Evolutionary conservation across 768 basidiomycete species (phyloP), one percentile per base, ranked within the genome.

Genomic region (Amanita thiersii): DNA sequence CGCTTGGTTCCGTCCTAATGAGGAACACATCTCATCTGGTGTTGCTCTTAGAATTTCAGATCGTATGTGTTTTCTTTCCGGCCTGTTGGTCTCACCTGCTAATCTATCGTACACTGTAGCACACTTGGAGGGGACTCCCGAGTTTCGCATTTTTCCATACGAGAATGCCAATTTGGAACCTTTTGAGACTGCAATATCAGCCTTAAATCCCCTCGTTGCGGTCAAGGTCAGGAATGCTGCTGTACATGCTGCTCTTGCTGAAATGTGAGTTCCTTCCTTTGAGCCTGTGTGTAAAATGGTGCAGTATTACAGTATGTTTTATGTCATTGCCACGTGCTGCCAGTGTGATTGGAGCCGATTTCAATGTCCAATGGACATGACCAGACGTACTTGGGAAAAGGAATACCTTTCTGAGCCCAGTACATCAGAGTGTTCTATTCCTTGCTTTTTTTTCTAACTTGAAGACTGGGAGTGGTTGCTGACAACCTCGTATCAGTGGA

Each of bases 121-220:
- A 40, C 52, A 51, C 32, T 43, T 55, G 26, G 8, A 46, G 21
- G 52, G 52, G 11, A 43, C 58, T 7, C 68, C 69, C 1, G 68
- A 70, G 43, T 88, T 82, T 54, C 78, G 88, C 39, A 81, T 89
- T 25, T 91, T 88, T 55, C 88, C 88, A 1, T 88, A 88, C 53
- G 83, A 90, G 54, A 86, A 80, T 49, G 63, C 68, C 8, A 68
- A 64, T 23, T 73, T 90, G 7, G 77, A 75, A 39, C 82, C 84
- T 0, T 90, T 91, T 50, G 87, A 89, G 62, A 72, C 75, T 49
- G 49, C 86, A 1, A 73, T 91, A 14, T 66, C 75, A 3, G 63
- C 65, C 7, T 68, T 92, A 48, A 90, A 90, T 53, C 86, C 89
- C 0, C 78, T 82, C 40, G 86, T 90, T 37, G 84, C 83, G 0